Evolutionary conservation across 2,329 filamentous ascomycete species (phyloP).

Genomic region (Sclerotinia spermophila): DNA sequence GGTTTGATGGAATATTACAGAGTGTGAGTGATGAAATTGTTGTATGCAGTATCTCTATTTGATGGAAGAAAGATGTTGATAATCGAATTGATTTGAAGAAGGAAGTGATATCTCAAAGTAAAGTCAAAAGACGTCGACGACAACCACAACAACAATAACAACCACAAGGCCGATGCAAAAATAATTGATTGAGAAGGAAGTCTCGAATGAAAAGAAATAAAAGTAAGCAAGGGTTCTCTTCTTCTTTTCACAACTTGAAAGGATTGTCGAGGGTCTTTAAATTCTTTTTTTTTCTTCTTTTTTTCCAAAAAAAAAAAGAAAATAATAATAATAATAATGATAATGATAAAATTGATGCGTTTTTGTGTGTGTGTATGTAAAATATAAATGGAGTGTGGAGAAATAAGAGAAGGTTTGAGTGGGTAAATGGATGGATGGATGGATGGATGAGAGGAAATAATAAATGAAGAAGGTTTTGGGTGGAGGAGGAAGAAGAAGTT

Average conservation of each 20-base stretch:
- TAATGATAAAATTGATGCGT: slow-evolving; percentile 8
- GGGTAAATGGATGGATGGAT: too few relatives aligned
- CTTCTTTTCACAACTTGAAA: not conserved
- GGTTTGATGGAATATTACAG: slow-evolving; percentile 5
- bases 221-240: not conserved
- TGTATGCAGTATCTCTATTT: not conserved
- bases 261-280: slow-evolving; percentile 1
- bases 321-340: not conserved
- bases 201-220: not conserved
- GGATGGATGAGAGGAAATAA: not conserved
- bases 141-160: not conserved
- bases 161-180: not conserved
- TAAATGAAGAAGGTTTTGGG: not conserved
- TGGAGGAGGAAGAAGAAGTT: not conserved
- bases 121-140: slow-evolving; percentile 1
- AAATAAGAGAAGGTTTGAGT: not conserved
- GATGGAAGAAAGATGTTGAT: not conserved
- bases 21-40: not conserved
- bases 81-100: not conserved
- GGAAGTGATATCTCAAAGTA: not conserved
- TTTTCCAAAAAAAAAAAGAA: not conserved
- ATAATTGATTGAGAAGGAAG: not conserved
- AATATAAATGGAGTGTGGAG: slow-evolving; percentile 10
- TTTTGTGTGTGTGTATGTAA: not conserved
- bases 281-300: too few relatives aligned